Base-by-base conservation (phyloP, 225 moss, liverwort and hornwort species). In the Straminergon stramineum region DNA sequence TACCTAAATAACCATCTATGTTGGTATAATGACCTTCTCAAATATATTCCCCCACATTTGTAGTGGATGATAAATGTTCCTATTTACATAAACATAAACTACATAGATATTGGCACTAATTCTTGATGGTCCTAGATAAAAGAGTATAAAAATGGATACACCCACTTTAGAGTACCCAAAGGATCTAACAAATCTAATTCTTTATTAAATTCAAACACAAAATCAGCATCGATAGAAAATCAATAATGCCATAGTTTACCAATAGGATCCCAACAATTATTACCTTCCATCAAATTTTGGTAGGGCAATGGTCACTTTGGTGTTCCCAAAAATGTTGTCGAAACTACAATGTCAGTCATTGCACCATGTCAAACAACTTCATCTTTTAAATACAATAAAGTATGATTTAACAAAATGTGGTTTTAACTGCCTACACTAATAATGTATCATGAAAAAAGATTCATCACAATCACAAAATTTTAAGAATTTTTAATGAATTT, bases 241-340 rank as follows among this genome's bases (percentile, higher is more conserved):
- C 41, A 27, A 16, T 27, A 43, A 27, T 0, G 0, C 27, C 6
- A 16, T 73, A 1, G 27, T 15, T 9, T 27, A 43, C 5, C 1
- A 48, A 30, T 4, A 31, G 0, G 18, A 75, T 31, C 0, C 4
- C 2, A 75, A 30, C 1, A 48, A 30, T 0, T 30, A 0, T 11
- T 48, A 74, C 18, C 18, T 75, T 48, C 18, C 6, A 45, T 48
- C 30, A 75, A 28, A 75, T 18, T 45, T 9, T 48, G 10, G 48
- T 48, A 48, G 48, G 48, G 48, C 48, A 48, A 48, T 48, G 48
- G 48, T 48, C 7, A 48, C 2, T 10, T 48, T 9, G 48, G 48
- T 48, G 48, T 48, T 9, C 9, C 48, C 48, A 48, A 48, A 48
- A 48, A 48, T 48, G 9, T 48, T 48, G 9, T 48, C 48, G 9